Percentiles rank a stretch among this genome's conserved stretches.
Evolutionary conservation across 495 filamentous ascomycete genomes (phyloP).

Genomic region (Filosporella fistucella): DNA sequence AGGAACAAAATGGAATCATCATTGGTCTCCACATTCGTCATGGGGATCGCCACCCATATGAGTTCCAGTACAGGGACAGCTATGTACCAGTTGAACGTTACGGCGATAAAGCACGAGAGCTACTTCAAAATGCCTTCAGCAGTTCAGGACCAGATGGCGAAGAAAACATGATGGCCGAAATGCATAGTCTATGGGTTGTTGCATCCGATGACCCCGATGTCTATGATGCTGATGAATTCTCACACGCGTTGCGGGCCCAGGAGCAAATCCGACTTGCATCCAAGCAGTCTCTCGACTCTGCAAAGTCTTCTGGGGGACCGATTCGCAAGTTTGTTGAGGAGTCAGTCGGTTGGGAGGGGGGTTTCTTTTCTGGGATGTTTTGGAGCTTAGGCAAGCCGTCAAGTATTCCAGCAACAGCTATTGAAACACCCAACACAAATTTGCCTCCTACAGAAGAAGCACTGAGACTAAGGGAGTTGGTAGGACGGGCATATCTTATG

Average conservation of each 20-base stretch:
- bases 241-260: conserved; percentile 48
- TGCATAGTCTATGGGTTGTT: conserved; percentile 37
- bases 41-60: conserved; percentile 63
- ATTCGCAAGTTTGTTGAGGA: conserved; percentile 56
- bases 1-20: conserved; percentile 34
- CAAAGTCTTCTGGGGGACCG: conserved; percentile 22
- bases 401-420: conserved; percentile 10
- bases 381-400: conserved; percentile 51
- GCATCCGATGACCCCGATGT: conserved; percentile 71
- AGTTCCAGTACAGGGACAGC: conserved; percentile 59
- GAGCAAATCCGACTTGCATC: conserved; percentile 60
- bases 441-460: conserved; percentile 42
- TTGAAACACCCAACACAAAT: conserved; percentile 13
- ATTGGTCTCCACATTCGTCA: conserved; percentile 68
- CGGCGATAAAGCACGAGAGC: conserved; percentile 26
- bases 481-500: conserved; percentile 66
- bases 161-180: conserved; percentile 11
- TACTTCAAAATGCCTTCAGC: conserved; percentile 17
- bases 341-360: conserved; percentile 68
- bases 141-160: conserved; percentile 1
- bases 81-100: conserved; percentile 66
- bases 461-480: conserved; percentile 53
- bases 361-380: conserved; percentile 67
- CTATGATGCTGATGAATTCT: conserved; percentile 53
- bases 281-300: conserved; percentile 30